Conservation (phyloP, 2,329 filamentous ascomycete species). For the Cytospora piceae region DNA sequence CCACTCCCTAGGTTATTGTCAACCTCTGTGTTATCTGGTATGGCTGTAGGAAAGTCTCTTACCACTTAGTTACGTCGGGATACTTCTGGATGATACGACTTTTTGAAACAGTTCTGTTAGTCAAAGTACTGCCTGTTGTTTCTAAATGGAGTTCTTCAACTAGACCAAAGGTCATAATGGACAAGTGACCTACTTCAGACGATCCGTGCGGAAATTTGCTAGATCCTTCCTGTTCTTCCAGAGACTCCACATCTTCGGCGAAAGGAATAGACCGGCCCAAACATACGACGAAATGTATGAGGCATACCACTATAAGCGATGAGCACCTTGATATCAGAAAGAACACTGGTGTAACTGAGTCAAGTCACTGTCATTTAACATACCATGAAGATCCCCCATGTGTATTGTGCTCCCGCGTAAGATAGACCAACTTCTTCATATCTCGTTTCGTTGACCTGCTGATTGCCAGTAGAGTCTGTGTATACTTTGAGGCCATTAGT, state of each 20-base stretch:
- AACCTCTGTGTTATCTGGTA: neutral
- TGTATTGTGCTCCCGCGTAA: slow-evolving; percentile 31
- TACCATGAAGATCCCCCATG: slow-evolving; percentile 33
- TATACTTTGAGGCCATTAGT: slow-evolving; percentile 17
- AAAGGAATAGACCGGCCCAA: slow-evolving; percentile 26
- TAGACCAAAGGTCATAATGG: neutral
- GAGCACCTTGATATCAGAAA: neutral
- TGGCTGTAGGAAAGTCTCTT: neutral
- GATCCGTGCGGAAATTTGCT: slow-evolving; percentile 16
- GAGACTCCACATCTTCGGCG: slow-evolving; percentile 20
- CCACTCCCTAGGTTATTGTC: slow-evolving; percentile 15
- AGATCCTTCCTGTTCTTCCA: slow-evolving; percentile 24
- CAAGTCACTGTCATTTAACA: neutral
- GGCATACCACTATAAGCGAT: slow-evolving; percentile 21
- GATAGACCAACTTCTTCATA: slow-evolving; percentile 32
- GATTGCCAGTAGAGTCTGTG: slow-evolving; percentile 15
- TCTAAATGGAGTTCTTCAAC: neutral
- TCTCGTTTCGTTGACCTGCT: slow-evolving; percentile 31
- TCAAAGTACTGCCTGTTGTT: neutral
- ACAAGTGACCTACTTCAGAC: slow-evolving; percentile 15
- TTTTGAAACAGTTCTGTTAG: neutral
- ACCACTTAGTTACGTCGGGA: slow-evolving; percentile 24
- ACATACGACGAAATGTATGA: slow-evolving; percentile 27
- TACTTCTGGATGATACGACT: slow-evolving; percentile 23
- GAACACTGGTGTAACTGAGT: neutral